Evolutionary conservation across 164 flowering plant genomes (phyloP), one percentile per base, ranked within the genome.

Genomic region (Platanus orientalis): DNA sequence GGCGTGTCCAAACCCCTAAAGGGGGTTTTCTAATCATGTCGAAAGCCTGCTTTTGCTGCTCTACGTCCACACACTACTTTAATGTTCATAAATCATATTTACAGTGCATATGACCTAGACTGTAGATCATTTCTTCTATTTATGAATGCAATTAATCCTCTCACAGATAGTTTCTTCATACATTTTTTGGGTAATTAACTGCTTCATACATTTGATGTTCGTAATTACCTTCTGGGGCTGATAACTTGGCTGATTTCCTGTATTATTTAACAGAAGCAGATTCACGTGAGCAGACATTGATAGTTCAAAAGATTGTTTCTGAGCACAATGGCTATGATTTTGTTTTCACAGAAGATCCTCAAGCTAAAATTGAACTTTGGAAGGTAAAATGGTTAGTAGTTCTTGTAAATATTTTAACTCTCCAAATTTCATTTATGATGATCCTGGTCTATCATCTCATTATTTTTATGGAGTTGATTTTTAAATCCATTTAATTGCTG

Each of bases 311-410:
- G 75, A 79, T 94, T 73, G 91, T 71, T 59, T 74, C 81, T 60
- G 84, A 86, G 72, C 92, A 94, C 77, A 88, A 83, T 76, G 97
- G 99, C 53, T 77, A 96, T 54, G 87, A 86, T 81, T 94, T 94
- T 83, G 85, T 88, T 39, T 91, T 86, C 77, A 90, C 94, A 14
- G 90, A 89, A 76, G 96, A 89, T 36, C 82, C 89, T 49, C 81
- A 83, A 71, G 92, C 91, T 25, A 89, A 94, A 64, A 89, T 79
- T 67, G 99, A 94, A 74, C 90, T 94, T 10, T 94, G 98, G 98
- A 83, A 88, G 96, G 98, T 90, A 78, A n/a, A 48, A 11, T 45
- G 54, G 24, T 52, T 52, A 51, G 9, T 14, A 17, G 9, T 12
- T 14, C 17, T 30, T 11, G 24, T 26, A 29, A 51, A 34, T 25